phyloP scores from a whole-genome alignment of 306 rosid species.

The Delonix regia region DNA sequence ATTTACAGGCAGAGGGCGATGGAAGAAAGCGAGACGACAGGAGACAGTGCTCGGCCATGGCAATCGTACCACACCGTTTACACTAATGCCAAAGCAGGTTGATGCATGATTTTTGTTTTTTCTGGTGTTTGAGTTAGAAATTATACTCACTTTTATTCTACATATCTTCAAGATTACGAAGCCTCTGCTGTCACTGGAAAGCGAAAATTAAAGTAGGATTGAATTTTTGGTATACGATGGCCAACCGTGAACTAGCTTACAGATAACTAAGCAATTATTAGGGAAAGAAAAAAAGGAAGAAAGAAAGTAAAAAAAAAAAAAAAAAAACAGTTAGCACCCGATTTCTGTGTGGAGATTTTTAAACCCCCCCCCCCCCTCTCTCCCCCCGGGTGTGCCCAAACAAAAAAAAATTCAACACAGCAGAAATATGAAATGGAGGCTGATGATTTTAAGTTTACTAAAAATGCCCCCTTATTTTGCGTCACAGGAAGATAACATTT shows the following conservation, averaged over 20 bases:
- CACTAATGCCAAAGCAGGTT: conserved; percentile 95
- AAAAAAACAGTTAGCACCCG: not conserved
- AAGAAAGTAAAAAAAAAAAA: not conserved
- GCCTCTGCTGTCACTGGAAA: not conserved
- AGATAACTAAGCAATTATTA: not conserved
- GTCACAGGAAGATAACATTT: not conserved
- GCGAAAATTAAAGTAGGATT: not conserved
- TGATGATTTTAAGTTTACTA: not conserved
- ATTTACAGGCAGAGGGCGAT: conserved; percentile 19
- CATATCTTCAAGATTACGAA: not conserved
- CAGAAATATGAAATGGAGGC: not conserved
- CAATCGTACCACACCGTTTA: conserved; percentile 82
- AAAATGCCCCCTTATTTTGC: not conserved
- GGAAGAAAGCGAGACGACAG: conserved; percentile 47
- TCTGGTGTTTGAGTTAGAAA: not conserved
- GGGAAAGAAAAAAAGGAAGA: not conserved
- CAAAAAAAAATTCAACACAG: too few species aligned
- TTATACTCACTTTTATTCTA: not conserved
- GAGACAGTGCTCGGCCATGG: conserved; percentile 70
- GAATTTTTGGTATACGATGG: not conserved
- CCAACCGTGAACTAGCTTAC: not conserved
- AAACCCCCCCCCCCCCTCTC: too few species aligned
- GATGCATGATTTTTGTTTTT: not conserved
- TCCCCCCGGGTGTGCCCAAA: too few species aligned
- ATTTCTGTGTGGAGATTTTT: not conserved